Percentiles rank a stretch among this genome's conserved stretches.
phyloP scores from a whole-genome alignment of 805 yeast species.

The Ogataea nonfermentans region DNA sequence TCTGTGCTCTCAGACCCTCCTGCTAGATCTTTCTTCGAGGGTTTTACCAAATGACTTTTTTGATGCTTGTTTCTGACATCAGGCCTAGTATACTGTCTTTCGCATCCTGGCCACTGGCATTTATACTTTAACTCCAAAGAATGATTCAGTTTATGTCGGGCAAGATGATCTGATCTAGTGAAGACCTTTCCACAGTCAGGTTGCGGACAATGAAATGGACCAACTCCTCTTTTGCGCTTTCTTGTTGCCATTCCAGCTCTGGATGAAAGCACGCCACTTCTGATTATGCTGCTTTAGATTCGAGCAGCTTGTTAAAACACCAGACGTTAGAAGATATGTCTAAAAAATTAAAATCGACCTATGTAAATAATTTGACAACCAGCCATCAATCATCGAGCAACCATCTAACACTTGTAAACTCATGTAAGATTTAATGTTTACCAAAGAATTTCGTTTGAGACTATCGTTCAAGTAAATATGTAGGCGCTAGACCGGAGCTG shows the following conservation, averaged over 20 bases:
- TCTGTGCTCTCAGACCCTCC: neutral
- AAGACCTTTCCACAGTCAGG: slow-evolving; percentile 51
- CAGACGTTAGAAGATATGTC: too few relatives aligned
- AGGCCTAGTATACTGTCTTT: slow-evolving; percentile 50
- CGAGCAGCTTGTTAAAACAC: too few relatives aligned
- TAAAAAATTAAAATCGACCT: neutral
- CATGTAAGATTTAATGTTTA: too few relatives aligned
- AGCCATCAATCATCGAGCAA: too few relatives aligned
- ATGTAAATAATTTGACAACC: neutral
- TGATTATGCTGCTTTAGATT: neutral
- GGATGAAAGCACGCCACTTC: neutral
- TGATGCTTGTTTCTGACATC: slow-evolving; percentile 49
- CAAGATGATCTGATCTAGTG: slow-evolving; percentile 56
- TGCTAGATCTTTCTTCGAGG: neutral
- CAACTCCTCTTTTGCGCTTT: slow-evolving; percentile 15
- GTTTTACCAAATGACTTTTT: slow-evolving; percentile 35
- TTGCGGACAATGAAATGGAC: slow-evolving; percentile 34
- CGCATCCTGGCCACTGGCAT: slow-evolving; percentile 49
- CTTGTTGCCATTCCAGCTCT: slow-evolving; percentile 4
- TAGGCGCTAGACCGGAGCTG: too few relatives aligned
- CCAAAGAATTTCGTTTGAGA: too few relatives aligned
- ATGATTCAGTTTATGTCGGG: slow-evolving; percentile 57
- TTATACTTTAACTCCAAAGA: slow-evolving; percentile 40
- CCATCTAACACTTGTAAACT: too few relatives aligned
- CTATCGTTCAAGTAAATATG: too few relatives aligned